Percentiles rank a stretch among this genome's conserved stretches.
Evolutionary conservation across 2,329 filamentous ascomycete genomes (phyloP).

Genomic region (Colletotrichum sansevieriae): DNA sequence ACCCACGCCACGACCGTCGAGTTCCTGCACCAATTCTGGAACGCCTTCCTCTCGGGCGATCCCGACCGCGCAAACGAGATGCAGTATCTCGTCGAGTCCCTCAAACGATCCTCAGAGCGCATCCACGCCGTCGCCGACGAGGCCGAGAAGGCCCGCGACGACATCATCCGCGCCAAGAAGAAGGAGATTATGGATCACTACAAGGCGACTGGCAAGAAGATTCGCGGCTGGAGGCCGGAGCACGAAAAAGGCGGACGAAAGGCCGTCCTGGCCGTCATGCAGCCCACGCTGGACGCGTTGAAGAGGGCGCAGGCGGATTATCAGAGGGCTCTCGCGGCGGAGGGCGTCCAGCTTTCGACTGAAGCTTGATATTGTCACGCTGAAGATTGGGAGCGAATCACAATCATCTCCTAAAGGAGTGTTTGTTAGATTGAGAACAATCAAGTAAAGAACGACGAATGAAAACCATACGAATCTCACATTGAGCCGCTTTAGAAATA

Average conservation of each 20-base stretch:
- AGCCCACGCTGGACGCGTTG: conserved; percentile 79
- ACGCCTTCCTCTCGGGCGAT: conserved; percentile 89
- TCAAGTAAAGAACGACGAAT: no score
- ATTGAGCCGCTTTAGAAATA: no score
- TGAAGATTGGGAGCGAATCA: no score
- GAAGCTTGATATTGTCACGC: conserved; percentile 49
- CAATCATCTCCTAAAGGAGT: background rate
- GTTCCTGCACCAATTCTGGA: conserved; percentile 98
- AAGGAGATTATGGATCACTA: conserved; percentile 78
- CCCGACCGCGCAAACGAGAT: conserved; percentile 84
- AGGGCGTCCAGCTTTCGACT: conserved; percentile 63
- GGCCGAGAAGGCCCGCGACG: conserved; percentile 80
- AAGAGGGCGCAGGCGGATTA: conserved; percentile 80
- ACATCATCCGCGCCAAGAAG: conserved; percentile 75
- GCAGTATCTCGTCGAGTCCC: conserved; percentile 83
- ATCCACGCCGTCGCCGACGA: conserved; percentile 85
- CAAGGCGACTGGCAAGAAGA: conserved; percentile 79
- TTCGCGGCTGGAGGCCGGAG: conserved; percentile 73
- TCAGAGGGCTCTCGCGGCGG: conserved; percentile 76
- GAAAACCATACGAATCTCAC: no score
- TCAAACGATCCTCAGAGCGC: conserved; percentile 80
- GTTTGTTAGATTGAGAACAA: no score
- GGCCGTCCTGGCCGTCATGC: conserved; percentile 81
- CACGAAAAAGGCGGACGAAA: conserved; percentile 80
- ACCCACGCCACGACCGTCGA: conserved; percentile 95